Percentiles rank a stretch among this genome's conserved stretches.
These are phyloP conservation scores for Coemansia sp. DNA, from an alignment of 192 early-diverging fungal species.

Conservation along the genomic window DNA sequence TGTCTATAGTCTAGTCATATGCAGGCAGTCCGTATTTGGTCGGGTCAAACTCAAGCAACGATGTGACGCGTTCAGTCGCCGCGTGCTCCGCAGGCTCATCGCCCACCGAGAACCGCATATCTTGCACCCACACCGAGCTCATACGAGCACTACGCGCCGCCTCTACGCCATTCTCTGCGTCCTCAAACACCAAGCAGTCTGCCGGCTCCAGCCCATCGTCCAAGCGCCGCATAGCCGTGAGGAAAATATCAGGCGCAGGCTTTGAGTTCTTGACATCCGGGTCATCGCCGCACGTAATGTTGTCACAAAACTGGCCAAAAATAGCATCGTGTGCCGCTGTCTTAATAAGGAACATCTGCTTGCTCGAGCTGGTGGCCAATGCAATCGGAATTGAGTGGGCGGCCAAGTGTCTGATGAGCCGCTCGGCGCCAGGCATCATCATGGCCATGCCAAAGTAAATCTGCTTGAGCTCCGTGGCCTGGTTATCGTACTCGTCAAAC, in stretches of 20 bases:
- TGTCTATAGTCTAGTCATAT: conserved; percentile 17
- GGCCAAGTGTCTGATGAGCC: conserved; percentile 73
- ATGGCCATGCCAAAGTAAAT: conserved; percentile 62
- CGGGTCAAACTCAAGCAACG: conserved; percentile 71
- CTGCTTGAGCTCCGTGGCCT: conserved; percentile 58
- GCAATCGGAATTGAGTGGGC: conserved; percentile 75
- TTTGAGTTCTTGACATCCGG: conserved; percentile 74
- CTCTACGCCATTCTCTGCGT: conserved; percentile 77
- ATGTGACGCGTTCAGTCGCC: conserved; percentile 60
- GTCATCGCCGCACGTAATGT: conserved; percentile 88
- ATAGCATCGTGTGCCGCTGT: conserved; percentile 62
- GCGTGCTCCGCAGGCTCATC: conserved; percentile 46
- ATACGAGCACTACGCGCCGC: conserved; percentile 81
- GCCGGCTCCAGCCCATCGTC: conserved; percentile 51
- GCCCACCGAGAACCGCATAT: conserved; percentile 60
- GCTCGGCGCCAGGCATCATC: conserved; percentile 67
- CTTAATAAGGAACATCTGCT: conserved; percentile 75
- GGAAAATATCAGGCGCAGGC: conserved; percentile 90
- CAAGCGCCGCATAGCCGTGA: conserved; percentile 64
- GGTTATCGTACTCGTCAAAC: conserved; percentile 74
- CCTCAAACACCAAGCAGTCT: conserved; percentile 91
- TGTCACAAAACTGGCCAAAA: conserved; percentile 74
- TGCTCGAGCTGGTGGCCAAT: conserved; percentile 77
- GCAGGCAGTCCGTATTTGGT: conserved; percentile 61
- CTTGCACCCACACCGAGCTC: conserved; percentile 88